Evolutionary conservation across 169 alveolate genomes (phyloP), one percentile per base, ranked within the genome.

Genomic region (Cryptosporidium xiaoi): DNA sequence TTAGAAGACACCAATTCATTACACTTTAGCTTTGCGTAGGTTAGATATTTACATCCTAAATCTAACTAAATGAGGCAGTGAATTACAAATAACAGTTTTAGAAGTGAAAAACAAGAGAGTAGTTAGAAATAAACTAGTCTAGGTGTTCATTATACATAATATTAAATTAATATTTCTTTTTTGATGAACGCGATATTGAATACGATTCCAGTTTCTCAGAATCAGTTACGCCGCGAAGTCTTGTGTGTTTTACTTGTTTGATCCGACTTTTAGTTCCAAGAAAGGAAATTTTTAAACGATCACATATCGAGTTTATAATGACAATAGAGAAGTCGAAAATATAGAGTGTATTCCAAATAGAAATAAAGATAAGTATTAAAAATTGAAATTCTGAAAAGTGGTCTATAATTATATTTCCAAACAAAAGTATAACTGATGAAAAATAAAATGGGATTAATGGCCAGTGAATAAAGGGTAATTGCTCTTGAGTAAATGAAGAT

Each of bases 401-500:
- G 46, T 36, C 51, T 20, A 60, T 46, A 33, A 77, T 12, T 15
- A 58, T 48, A 20, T n/a, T 56, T 5, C 87, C 87, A 62, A 77
- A 77, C 34, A 77, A 18, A 4, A 77, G 71, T 18, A 60, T 18
- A 16, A 77, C 64, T 0, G 87, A 77, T 7, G 48, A 56, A 24
- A 40, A 33, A 77, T 77, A 77, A 77, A 77, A 77, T 7, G 87
- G 87, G 29, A 77, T 68, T 12, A 40, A 34, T 31, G 87, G 87
- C 87, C 87, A 77, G 46, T 77, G 87, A n/a, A 77, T 40, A 40
- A 24, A 77, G 2, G 87, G 87, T 24, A 77, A 36, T 62, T 77
- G 65, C 18, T 77, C 87, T 20, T 44, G 56, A 16, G 87, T 60
- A 77, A 77, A 77, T 60, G 87, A 56, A 18, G 87, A 77, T 12